Evolutionary conservation across 306 rosid species (phyloP), one percentile per base, ranked within the genome.

Genomic region (Quercus dentata): DNA sequence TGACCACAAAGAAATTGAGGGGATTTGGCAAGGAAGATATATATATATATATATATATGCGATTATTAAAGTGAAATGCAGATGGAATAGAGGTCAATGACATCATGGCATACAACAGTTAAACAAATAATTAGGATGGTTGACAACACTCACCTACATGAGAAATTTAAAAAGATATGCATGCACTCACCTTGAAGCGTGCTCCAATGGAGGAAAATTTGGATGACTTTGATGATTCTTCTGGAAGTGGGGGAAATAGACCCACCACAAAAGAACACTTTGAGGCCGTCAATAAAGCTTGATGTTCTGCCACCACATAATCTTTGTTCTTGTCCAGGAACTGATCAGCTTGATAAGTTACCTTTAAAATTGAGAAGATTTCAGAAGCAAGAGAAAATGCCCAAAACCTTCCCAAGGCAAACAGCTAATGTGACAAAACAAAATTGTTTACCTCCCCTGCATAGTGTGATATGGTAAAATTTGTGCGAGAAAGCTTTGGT

Each of bases 311-410:
- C 38, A 95, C 92, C 80, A 95, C 99, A 86, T 95, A 95, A 87
- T 95, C 99, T 90, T 93, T 95, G 93, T 93, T 95, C 84, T 95
- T 95, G 84, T 93, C 99, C 75, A 93, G 91, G 79, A 95, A 95
- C 84, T 91, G 92, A 83, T 95, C 98, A 76, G 98, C 99, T 84
- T 79, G 87, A 85, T 95, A 95, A 35, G 83, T 82, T 23, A 23
- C 25, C 25, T 23, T 23, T 23, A 23, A 23, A 23, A 73, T 76
- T 54, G 76, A 75, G 51, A 52, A 79, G 74, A 13, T 33, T 62
- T 85, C 51, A 78, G 56, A 46, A 46, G 14, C 52, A 11, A 46
- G 14, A 46, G 15, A 46, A 46, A 46, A 46, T 11, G 52, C 52
- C 52, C 52, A 10, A 46, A 46, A 46, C 52, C 52, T 46, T 11